phyloP scores from a whole-genome alignment of 202 grass and related monocot species.

The Carex sylvatica region DNA sequence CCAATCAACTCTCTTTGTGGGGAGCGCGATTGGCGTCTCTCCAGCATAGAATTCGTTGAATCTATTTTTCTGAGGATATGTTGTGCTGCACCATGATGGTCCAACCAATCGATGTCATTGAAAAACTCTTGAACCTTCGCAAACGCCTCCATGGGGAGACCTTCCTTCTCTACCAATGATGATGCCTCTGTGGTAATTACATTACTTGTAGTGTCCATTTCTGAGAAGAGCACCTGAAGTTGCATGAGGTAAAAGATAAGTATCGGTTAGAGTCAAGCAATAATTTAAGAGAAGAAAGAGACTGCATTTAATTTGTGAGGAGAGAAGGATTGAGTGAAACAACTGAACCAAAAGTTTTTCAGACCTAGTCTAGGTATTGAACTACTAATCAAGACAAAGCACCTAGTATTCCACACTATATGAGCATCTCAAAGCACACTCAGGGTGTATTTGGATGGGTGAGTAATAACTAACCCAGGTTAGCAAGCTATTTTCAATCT shows the following conservation, averaged over 20 bases:
- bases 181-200: conserved; percentile 46
- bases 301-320: conserved; percentile 16
- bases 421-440: not conserved
- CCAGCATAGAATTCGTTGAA: conserved; percentile 58
- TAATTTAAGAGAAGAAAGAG: conserved; percentile 21
- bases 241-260: conserved; percentile 30
- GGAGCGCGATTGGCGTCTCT: conserved; percentile 48
- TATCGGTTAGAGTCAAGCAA: conserved; percentile 23
- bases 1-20: conserved; percentile 31
- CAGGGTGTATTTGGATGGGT: too few species aligned
- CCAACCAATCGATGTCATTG: conserved; percentile 87
- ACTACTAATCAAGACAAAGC: conserved; percentile 8
- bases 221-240: conserved; percentile 76
- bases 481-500: too few species aligned
- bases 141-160: conserved; percentile 91
- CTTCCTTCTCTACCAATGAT: conserved; percentile 75
- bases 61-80: conserved; percentile 65
- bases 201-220: conserved; percentile 73
- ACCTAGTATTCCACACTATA: not conserved
- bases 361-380: not conserved
- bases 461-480: too few species aligned
- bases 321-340: not conserved
- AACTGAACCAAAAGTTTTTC: not conserved
- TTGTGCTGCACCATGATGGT: conserved; percentile 52
- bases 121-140: conserved; percentile 95